Evolutionary conservation across 257 asterid species (phyloP).

Genomic region (Ocimum tenuiflorum): DNA sequence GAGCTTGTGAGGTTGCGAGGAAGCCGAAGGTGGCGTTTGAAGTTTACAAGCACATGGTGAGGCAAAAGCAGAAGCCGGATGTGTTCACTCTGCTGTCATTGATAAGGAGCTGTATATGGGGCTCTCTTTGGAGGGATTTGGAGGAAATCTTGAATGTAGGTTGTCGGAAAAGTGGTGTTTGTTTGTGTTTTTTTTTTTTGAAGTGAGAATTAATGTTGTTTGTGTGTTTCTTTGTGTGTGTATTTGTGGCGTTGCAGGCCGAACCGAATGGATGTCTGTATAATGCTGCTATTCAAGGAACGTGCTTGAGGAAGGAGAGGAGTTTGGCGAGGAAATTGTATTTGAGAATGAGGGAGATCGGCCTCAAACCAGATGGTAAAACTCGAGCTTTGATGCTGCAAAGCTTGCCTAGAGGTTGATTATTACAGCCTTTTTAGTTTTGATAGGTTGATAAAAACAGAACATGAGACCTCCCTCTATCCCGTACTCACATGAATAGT

Average conservation of each 20-base stretch:
- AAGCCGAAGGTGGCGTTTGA: slow-evolving; percentile 70
- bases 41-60: slow-evolving; percentile 65
- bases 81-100: slow-evolving; percentile 62
- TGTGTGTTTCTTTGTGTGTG: no score
- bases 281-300: slow-evolving; percentile 89
- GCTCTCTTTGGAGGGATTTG: slow-evolving; percentile 67
- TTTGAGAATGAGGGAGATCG: slow-evolving; percentile 53
- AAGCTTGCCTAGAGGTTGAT: slow-evolving; percentile 39
- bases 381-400: slow-evolving; percentile 90
- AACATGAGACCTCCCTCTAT: no score
- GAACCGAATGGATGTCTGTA: slow-evolving; percentile 67
- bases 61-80: slow-evolving; percentile 48
- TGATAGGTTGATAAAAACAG: no score
- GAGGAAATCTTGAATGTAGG: slow-evolving; percentile 66
- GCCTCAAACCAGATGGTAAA: slow-evolving; percentile 77
- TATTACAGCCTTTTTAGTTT: background rate
- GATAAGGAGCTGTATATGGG: slow-evolving; percentile 77
- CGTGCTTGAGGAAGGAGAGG: slow-evolving; percentile 55
- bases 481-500: no score
- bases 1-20: slow-evolving; percentile 82
- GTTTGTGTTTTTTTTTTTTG: no score
- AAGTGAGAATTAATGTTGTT: background rate
- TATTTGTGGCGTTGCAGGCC: slow-evolving; percentile 45
- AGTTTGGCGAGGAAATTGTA: slow-evolving; percentile 62
- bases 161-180: slow-evolving; percentile 2